Percentiles rank a stretch among this genome's conserved stretches.
Evolutionary conservation across 768 basidiomycete genomes (phyloP).

Genomic region (Phaffia tasmanica): DNA sequence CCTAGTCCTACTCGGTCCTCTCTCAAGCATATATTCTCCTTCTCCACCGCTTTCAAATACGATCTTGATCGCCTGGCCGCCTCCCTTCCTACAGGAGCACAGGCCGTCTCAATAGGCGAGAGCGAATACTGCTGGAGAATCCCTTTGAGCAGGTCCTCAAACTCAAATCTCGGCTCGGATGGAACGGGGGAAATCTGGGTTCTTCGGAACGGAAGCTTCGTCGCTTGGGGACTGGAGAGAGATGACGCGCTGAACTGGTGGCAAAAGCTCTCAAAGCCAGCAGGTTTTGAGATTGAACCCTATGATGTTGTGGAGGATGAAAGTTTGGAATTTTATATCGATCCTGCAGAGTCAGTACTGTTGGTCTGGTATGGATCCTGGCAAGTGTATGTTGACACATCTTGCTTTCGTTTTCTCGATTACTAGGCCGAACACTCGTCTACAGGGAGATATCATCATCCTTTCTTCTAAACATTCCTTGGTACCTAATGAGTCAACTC

Average conservation of each 20-base stretch:
- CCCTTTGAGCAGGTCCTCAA: slow-evolving; percentile 3
- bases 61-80: slow-evolving; percentile 4
- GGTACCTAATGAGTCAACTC: background rate
- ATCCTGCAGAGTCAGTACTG: slow-evolving; percentile 17
- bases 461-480: slow-evolving; percentile 7
- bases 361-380: background rate
- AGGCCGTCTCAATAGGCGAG: background rate
- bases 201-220: slow-evolving; percentile 21
- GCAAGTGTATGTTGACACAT: background rate
- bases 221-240: slow-evolving; percentile 11
- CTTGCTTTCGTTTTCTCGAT: background rate
- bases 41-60: slow-evolving; percentile 15
- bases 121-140: slow-evolving; percentile 12
- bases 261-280: slow-evolving; percentile 7
- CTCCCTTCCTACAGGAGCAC: slow-evolving; percentile 1
- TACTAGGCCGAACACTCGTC: slow-evolving; percentile 6
- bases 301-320: slow-evolving; percentile 20
- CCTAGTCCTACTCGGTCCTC: slow-evolving; percentile 1
- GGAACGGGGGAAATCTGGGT: slow-evolving; percentile 22
- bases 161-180: background rate
- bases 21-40: slow-evolving; percentile 9
- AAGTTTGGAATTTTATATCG: slow-evolving; percentile 14
- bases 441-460: slow-evolving; percentile 17
- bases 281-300: slow-evolving; percentile 7
- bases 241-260: slow-evolving; percentile 13